A percentile compares a stretch with the other conserved stretches of the same genome.
Evolutionary conservation across 106 monocot genomes (phyloP).

Genomic region (Cymbidium sinense): DNA sequence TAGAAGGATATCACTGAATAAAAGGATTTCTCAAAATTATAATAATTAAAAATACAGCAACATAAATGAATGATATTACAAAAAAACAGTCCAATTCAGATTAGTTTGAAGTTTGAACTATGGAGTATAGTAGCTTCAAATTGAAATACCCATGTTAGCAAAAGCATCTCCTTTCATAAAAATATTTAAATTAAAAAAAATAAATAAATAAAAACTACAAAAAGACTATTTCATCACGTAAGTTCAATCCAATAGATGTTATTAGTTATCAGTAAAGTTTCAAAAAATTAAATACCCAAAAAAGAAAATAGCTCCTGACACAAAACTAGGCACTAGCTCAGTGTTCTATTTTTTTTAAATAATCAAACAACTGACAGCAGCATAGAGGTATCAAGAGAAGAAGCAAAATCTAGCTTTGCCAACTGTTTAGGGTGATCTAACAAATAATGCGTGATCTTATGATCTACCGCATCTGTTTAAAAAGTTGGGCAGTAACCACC

Average conservation of each 20-base stretch:
- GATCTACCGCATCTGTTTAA: not conserved
- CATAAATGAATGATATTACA: not conserved
- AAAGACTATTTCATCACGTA: not conserved
- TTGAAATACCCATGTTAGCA: not conserved
- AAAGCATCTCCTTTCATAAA: too few relatives aligned
- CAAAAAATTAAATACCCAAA: not conserved
- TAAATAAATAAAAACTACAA: not conserved
- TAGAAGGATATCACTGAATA: not conserved
- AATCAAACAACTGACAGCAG: not conserved
- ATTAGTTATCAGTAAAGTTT: not conserved
- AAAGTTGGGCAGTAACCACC: not conserved
- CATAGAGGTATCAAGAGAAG: not conserved
- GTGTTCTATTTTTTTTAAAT: not conserved
- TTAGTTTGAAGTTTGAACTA: not conserved
- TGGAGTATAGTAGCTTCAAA: not conserved
- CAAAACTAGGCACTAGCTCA: not conserved
- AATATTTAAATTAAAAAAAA: not conserved
- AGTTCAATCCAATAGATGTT: not conserved
- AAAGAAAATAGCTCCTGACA: not conserved
- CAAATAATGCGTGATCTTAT: too few relatives aligned
- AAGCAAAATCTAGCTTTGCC: not conserved
- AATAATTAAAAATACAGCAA: not conserved
- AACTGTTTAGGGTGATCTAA: too few relatives aligned
- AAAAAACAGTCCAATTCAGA: not conserved
- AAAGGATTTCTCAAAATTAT: not conserved